Evolutionary conservation across 2,329 filamentous ascomycete genomes (phyloP).

Genomic region (Cladophialophora yegresii): DNA sequence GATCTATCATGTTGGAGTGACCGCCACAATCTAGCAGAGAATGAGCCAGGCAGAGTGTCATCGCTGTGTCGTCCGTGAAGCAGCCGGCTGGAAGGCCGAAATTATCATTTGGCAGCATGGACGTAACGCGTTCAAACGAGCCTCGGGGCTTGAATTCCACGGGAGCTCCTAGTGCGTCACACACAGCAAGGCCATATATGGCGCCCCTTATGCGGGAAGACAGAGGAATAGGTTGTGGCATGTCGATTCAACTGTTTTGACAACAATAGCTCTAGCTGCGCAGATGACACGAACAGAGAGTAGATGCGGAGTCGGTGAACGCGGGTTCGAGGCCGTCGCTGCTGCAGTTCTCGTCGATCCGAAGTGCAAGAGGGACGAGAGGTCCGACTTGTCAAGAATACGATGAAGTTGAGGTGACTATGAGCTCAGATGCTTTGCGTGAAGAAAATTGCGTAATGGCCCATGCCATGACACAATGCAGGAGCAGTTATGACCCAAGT

Average conservation of each 20-base stretch:
- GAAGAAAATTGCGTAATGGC: background rate
- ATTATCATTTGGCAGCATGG: constrained; percentile 40
- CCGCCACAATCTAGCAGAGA: constrained; percentile 43
- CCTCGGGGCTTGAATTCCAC: constrained; percentile 45
- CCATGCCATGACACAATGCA: background rate
- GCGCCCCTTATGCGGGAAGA: constrained; percentile 40
- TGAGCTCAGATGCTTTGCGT: background rate
- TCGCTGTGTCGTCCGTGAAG: constrained; percentile 50
- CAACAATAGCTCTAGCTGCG: background rate
- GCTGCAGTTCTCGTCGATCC: background rate
- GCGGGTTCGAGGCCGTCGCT: background rate
- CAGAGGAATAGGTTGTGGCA: constrained; percentile 9
- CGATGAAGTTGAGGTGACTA: background rate
- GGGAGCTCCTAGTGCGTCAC: constrained; percentile 49
- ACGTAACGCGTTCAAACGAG: constrained; percentile 43
- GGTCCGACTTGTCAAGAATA: background rate
- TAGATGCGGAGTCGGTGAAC: background rate
- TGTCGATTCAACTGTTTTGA: background rate
- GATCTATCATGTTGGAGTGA: constrained; percentile 37
- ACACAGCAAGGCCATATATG: constrained; percentile 47
- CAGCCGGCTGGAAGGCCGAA: constrained; percentile 45
- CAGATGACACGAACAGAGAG: background rate
- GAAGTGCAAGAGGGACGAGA: background rate
- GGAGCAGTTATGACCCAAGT: background rate
- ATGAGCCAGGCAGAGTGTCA: constrained; percentile 48